phyloP scores from a whole-genome alignment of 805 yeast genomes.

The Starmera quercuum region DNA sequence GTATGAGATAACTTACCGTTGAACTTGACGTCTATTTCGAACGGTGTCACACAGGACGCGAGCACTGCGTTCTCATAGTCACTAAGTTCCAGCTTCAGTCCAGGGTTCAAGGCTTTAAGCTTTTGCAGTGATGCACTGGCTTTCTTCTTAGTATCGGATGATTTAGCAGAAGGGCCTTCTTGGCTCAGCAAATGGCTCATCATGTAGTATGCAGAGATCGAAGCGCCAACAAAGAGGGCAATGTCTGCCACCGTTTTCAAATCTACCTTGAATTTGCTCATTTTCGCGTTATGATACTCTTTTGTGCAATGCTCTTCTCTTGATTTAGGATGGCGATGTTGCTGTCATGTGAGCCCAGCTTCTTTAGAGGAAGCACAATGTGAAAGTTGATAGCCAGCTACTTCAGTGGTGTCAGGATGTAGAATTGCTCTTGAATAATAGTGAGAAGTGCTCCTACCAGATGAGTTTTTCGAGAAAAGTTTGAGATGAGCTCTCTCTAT shows the following conservation, averaged over 20 bases:
- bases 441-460: background rate
- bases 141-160: conserved; percentile 54
- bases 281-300: no score
- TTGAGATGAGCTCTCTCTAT: background rate
- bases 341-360: no score
- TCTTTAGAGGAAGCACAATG: no score
- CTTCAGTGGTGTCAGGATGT: background rate
- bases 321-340: no score
- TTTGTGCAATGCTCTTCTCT: no score
- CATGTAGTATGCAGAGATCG: conserved; percentile 62
- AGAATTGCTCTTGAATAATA: background rate
- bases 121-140: conserved; percentile 50
- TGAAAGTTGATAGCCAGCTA: no score
- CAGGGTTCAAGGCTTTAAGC: conserved; percentile 54
- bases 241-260: conserved; percentile 36
- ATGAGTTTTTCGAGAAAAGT: background rate
- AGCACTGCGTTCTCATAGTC: conserved; percentile 74
- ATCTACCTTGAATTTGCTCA: conserved; percentile 27
- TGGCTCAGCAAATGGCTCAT: conserved; percentile 35
- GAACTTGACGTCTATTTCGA: conserved; percentile 71
- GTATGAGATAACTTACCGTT: conserved; percentile 21
- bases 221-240: conserved; percentile 51
- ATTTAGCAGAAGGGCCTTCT: conserved; percentile 37
- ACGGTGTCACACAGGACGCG: conserved; percentile 74
- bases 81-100: conserved; percentile 43